Base-by-base conservation (phyloP, 2,329 filamentous ascomycete species). In the Apiospora rasikravindrae region DNA sequence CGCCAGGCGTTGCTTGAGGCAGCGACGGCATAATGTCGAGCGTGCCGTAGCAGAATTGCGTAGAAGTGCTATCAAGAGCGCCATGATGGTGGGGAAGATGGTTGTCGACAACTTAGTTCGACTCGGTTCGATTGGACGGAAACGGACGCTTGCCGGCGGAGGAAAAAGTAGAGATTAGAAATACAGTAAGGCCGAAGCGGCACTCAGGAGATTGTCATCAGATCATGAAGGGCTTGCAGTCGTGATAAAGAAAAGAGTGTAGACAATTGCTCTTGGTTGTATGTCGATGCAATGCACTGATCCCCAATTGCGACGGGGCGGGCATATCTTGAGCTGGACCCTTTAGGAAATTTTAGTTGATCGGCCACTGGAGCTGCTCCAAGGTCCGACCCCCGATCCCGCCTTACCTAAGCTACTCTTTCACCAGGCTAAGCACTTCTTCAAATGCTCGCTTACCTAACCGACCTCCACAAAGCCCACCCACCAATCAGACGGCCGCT, bases 1-100 rank as follows among this genome's bases (percentile, higher is more conserved):
- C 78, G 73, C 72, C 77, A 79, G 19, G 19, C 68, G 68, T n/a
- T 7, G 37, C 10, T 40, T 26, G 26, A n/a, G 37, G 33, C 68
- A 69, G 13, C 53, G 69, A 11, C 40, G 53, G 53, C 53, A 70
- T 42, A 51, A 24, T 47, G 40, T 70, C 42, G 69, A 29, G 22
- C 37, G 69, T 19, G 68, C 45, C 13, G 29, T 47, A 1, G 45
- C 45, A 0, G 49, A 47, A 11, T n/a, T 53, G 68, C 45, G 47
- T 10, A 69, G 68, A 37, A 51, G 49, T 8, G 68, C 33, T 13
- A 33, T 42, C 29, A 47, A 45, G 67, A 24, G 45, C 2, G 68
- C 68, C 68, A 69, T 69, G 68, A 37, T 37, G 26, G 40, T 8
- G 40, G 42, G 33, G 4, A 26, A 6, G 42, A 10, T n/a, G 37